Evolutionary conservation across 2,329 filamentous ascomycete species (phyloP).

Genomic region (Colletotrichum lini): DNA sequence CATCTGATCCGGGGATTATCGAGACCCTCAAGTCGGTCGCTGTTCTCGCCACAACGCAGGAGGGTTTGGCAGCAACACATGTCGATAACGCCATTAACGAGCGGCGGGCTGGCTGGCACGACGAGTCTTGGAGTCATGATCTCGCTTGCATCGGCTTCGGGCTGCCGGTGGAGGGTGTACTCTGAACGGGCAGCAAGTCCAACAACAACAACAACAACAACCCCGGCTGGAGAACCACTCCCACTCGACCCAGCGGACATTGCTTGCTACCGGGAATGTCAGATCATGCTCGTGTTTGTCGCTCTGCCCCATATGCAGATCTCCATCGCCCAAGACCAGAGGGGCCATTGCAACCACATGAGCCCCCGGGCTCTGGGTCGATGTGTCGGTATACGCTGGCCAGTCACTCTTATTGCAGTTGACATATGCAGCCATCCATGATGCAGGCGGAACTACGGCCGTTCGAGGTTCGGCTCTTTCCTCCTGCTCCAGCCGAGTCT

Average conservation of each 20-base stretch:
- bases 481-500: not conserved
- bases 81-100: not conserved
- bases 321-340: not conserved
- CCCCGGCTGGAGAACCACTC: not conserved
- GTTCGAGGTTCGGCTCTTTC: not conserved
- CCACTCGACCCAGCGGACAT: not conserved
- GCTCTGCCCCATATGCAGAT: constrained; percentile 2
- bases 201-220: not conserved
- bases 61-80: not conserved
- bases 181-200: not conserved
- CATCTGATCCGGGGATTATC: not conserved
- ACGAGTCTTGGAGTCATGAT: not conserved
- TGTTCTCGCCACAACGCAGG: not conserved
- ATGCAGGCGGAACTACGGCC: constrained; percentile 15
- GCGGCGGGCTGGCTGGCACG: not conserved
- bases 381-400: constrained; percentile 2
- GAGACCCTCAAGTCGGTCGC: not conserved
- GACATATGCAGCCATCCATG: constrained; percentile 36
- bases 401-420: constrained; percentile 22
- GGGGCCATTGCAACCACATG: constrained; percentile 4
- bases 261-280: constrained; percentile 6
- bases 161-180: constrained; percentile 1
- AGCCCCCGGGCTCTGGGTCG: not conserved
- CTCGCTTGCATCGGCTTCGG: constrained; percentile 7
- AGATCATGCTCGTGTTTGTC: constrained; percentile 19